These are phyloP conservation scores for Globisporangium nagaii DNA, from an alignment of 352 stramenopile genomes.

Conservation along the genomic window DNA sequence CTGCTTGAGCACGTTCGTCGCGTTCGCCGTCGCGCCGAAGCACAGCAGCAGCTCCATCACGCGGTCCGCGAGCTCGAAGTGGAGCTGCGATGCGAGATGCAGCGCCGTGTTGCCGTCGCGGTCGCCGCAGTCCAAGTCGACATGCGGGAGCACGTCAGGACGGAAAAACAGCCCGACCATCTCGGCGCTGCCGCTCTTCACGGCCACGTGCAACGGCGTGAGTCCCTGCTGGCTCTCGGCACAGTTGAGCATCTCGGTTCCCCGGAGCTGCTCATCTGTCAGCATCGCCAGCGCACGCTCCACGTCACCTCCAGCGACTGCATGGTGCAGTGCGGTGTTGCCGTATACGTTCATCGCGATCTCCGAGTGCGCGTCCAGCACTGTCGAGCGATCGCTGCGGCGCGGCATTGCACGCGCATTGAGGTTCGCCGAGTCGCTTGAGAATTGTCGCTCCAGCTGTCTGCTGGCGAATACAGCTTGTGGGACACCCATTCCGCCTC, in stretches of 20 bases:
- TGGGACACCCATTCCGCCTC: not conserved
- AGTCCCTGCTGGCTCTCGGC: slow-evolving; percentile 48
- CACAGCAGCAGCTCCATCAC: slow-evolving; percentile 65
- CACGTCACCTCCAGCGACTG: slow-evolving; percentile 33
- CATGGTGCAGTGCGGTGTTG: slow-evolving; percentile 48
- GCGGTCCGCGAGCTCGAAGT: slow-evolving; percentile 52
- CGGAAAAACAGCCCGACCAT: slow-evolving; percentile 75
- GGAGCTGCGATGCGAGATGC: slow-evolving; percentile 55
- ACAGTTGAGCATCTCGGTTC: slow-evolving; percentile 43
- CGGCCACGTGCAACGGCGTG: slow-evolving; percentile 61
- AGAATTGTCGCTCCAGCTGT: not conserved
- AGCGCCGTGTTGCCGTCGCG: slow-evolving; percentile 68
- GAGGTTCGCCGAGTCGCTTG: not conserved
- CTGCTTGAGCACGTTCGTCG: slow-evolving; percentile 64
- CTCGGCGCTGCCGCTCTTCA: slow-evolving; percentile 49
- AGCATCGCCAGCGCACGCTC: slow-evolving; percentile 49
- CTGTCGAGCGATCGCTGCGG: not conserved
- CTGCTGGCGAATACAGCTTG: not conserved
- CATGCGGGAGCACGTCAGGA: slow-evolving; percentile 56
- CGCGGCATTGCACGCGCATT: not conserved
- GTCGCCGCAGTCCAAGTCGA: slow-evolving; percentile 63
- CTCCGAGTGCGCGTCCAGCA: slow-evolving; percentile 3
- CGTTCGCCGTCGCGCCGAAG: slow-evolving; percentile 60
- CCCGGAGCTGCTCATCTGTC: slow-evolving; percentile 26
- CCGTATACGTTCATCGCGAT: slow-evolving; percentile 45